phyloP scores from a whole-genome alignment of 202 grass and related monocot genomes.

The Setaria viridis region DNA sequence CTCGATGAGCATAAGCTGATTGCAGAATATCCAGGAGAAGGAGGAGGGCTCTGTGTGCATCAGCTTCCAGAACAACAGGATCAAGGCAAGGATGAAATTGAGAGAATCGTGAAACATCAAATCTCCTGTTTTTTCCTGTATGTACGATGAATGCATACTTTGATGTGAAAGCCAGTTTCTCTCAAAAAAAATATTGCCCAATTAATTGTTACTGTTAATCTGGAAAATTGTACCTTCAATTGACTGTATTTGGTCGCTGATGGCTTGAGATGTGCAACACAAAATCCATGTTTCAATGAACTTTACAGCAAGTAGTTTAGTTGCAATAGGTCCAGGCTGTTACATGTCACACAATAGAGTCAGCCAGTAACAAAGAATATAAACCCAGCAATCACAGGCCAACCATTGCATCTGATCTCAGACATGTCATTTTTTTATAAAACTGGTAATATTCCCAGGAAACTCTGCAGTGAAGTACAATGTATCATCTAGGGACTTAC shows the following conservation, averaged over 20 bases:
- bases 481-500: slow-evolving; percentile 9
- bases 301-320: slow-evolving; percentile 83
- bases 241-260: slow-evolving; percentile 38
- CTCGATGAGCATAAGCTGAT: slow-evolving; percentile 67
- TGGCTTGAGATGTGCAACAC: slow-evolving; percentile 67
- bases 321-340: slow-evolving; percentile 70
- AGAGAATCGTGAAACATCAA: slow-evolving; percentile 71
- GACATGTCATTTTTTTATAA: slow-evolving; percentile 33
- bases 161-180: slow-evolving; percentile 19
- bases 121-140: slow-evolving; percentile 66
- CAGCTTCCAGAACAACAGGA: slow-evolving; percentile 74
- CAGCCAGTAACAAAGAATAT: slow-evolving; percentile 31
- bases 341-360: slow-evolving; percentile 48
- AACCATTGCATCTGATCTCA: slow-evolving; percentile 30
- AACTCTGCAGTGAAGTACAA: not conserved
- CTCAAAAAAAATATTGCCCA: not conserved
- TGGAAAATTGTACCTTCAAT: slow-evolving; percentile 57
- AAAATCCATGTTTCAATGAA: slow-evolving; percentile 86
- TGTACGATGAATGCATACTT: slow-evolving; percentile 35
- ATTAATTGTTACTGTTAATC: slow-evolving; percentile 30
- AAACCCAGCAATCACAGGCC: slow-evolving; percentile 19
- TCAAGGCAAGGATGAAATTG: slow-evolving; percentile 67
- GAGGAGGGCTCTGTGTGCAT: slow-evolving; percentile 69
- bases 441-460: not conserved
- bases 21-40: slow-evolving; percentile 83